Base-by-base conservation (phyloP, 495 filamentous ascomycete species). In the Platismatia glauca region DNA sequence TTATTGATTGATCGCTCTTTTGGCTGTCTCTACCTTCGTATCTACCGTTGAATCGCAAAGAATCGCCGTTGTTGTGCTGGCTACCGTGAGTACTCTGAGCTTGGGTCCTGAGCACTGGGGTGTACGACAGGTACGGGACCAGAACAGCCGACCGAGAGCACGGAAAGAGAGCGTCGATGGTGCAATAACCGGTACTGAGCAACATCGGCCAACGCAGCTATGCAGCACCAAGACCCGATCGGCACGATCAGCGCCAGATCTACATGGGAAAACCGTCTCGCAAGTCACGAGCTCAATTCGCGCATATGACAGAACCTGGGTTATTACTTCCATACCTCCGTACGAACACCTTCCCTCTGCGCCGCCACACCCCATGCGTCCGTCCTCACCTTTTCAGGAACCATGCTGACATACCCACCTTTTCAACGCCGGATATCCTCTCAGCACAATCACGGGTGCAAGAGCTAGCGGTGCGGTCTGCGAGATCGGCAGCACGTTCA, bases 1-100 rank as follows among this genome's bases (percentile, higher is more conserved):
- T n/a, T n/a, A n/a, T n/a, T n/a, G n/a, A 68, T 77, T 89, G 11
- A 52, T 84, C 16, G 84, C 79, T 0, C 86, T 86, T 0, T 67
- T 86, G 0, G 70, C 78, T 22, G 79, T 86, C 33, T 80, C 83
- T 4, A 46, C 76, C 7, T 62, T 84, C 31, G 71, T 77, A 38
- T 77, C 74, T 27, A 74, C 74, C 33, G 73, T 72, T 11, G 65
- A 74, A 12, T 83, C 79, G 3, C 75, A 76, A 6, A 73, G 66
- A 24, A 62, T 79, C 8, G 82, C 81, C 9, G 77, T 84, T 8
- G 69, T 79, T 63, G 76, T 75, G 22, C 75, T 81, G 4, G 60
- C 75, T n/a, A 69, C 66, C 5, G 8, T 78, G 59, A 75, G 75
- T 61, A 62, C 60, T 1, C 65, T 38, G 33, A 61, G 59, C 41